Percentiles rank a stretch among this genome's conserved stretches.
Conservation (phyloP, 2,329 filamentous ascomycete species). For the Teratosphaeria epicoccoides region DNA sequence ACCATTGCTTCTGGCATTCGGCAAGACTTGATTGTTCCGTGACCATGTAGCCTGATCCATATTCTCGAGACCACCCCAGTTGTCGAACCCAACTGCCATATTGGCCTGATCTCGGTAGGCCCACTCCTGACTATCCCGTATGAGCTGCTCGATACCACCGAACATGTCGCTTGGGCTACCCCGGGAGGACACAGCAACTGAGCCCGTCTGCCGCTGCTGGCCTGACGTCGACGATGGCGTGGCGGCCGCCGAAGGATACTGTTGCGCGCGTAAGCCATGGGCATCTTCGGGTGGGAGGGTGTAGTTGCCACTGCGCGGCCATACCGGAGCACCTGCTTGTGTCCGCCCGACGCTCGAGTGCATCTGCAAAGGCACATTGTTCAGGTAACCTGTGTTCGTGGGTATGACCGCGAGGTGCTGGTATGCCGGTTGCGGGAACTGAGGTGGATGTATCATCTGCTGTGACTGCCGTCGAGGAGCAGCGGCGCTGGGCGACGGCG, state of each 20-base stretch:
- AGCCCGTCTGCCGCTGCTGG: slow-evolving; percentile 11
- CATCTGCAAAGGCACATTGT: slow-evolving; percentile 4
- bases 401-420: slow-evolving; percentile 2
- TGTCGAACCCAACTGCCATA: slow-evolving; percentile 51
- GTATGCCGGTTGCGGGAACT: slow-evolving; percentile 1
- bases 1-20: slow-evolving; percentile 1
- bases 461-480: background rate
- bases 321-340: slow-evolving; percentile 3
- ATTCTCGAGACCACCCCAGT: slow-evolving; percentile 38
- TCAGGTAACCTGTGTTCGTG: slow-evolving; percentile 1
- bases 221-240: slow-evolving; percentile 10
- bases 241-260: slow-evolving; percentile 14
- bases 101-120: slow-evolving; percentile 49
- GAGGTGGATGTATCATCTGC: slow-evolving; percentile 1
- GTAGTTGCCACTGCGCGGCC: slow-evolving; percentile 9
- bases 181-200: slow-evolving; percentile 9
- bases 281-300: slow-evolving; percentile 14
- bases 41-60: slow-evolving; percentile 13
- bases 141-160: slow-evolving; percentile 48
- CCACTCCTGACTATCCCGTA: slow-evolving; percentile 52
- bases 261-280: slow-evolving; percentile 13
- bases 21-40: background rate
- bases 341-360: background rate
- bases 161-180: slow-evolving; percentile 44
- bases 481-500: slow-evolving; percentile 38